phyloP scores from a whole-genome alignment of 139 green algal species.

The Protoeuglena noctilucae region DNA sequence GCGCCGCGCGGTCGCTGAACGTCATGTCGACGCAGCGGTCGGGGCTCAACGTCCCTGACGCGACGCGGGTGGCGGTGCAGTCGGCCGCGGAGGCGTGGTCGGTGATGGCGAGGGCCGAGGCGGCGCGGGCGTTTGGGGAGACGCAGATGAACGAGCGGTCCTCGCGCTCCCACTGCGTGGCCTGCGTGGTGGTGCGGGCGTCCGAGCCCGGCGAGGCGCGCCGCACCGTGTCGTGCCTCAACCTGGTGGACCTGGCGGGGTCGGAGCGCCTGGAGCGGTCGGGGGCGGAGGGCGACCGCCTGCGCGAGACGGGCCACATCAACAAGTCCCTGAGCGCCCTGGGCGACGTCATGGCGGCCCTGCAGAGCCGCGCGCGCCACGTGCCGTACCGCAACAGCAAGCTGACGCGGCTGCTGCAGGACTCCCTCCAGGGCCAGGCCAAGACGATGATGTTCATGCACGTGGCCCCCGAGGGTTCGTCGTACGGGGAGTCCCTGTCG shows the following conservation, averaged over 20 bases:
- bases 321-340: constrained; percentile 63
- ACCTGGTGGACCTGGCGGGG: constrained; percentile 66
- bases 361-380: constrained; percentile 34
- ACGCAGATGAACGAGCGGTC: constrained; percentile 22
- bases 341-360: constrained; percentile 41
- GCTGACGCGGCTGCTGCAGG: constrained; percentile 65
- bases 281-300: constrained; percentile 29
- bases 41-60: constrained; percentile 7
- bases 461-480: constrained; percentile 6
- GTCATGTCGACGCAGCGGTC: not conserved
- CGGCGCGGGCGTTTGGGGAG: constrained; percentile 3
- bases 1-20: not conserved
- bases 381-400: constrained; percentile 90
- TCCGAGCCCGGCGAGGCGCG: too few species aligned
- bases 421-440: constrained; percentile 19
- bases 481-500: constrained; percentile 8
- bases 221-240: constrained; percentile 29
- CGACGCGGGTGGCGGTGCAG: constrained; percentile 7
- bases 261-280: constrained; percentile 29
- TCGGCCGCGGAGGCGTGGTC: constrained; percentile 11
- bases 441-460: constrained; percentile 29
- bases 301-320: constrained; percentile 65
- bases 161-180: constrained; percentile 19
- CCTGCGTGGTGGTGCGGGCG: constrained; percentile 16
- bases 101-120: constrained; percentile 8